A percentile compares a stretch with the other conserved stretches of the same genome.
Conservation (phyloP, 768 basidiomycete species). For the Gautieria morchelliformis region DNA sequence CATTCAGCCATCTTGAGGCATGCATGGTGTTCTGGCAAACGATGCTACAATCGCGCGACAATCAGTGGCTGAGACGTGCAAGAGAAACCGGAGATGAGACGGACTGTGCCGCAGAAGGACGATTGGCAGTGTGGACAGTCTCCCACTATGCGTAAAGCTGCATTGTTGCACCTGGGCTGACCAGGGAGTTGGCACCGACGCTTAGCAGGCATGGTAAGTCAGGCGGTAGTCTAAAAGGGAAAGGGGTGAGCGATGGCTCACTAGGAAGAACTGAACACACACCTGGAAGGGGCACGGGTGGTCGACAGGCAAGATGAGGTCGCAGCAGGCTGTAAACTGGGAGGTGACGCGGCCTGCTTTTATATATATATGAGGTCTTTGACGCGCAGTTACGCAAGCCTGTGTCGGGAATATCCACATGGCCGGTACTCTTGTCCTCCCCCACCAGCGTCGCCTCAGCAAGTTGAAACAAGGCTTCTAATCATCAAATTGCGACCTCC, state of each 20-base stretch:
- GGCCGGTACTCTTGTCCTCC: no score
- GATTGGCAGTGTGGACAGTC: constrained; percentile 73
- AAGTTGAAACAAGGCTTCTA: no score
- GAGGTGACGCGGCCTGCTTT: background rate
- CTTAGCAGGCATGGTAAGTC: constrained; percentile 60
- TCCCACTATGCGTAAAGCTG: constrained; percentile 75
- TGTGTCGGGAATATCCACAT: background rate
- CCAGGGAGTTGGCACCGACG: constrained; percentile 74
- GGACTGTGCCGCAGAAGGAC: constrained; percentile 69
- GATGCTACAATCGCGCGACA: constrained; percentile 44
- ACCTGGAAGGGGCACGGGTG: background rate
- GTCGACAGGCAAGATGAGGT: background rate
- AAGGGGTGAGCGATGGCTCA: background rate
- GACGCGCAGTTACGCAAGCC: background rate
- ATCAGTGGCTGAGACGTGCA: constrained; percentile 14
- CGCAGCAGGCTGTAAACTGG: background rate
- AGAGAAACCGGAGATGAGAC: constrained; percentile 20
- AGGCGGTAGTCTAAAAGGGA: background rate
- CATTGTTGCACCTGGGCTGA: constrained; percentile 58
- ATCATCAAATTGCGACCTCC: no score
- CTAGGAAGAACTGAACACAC: background rate
- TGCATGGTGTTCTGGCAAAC: constrained; percentile 80
- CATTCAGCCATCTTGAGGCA: constrained; percentile 80
- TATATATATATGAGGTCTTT: background rate
- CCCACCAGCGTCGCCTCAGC: no score